Evolutionary conservation across 1,284 basidiomycete species (phyloP).

Genomic region (Rhodotorula sp.): DNA sequence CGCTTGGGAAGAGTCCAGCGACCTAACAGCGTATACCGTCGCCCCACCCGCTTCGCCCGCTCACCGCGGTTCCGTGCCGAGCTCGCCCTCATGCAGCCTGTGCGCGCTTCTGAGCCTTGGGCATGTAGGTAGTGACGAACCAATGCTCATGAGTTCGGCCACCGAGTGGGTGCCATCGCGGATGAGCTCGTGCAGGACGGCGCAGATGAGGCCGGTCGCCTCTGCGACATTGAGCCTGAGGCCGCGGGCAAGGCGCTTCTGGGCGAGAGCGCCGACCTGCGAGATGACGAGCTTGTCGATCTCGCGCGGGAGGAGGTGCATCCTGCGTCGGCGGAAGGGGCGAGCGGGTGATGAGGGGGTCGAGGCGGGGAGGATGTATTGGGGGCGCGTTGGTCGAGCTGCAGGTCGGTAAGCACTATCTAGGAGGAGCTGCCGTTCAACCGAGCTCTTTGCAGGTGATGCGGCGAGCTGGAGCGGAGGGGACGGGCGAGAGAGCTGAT

Average conservation of each 20-base stretch:
- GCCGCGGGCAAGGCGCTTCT: conserved; percentile 90
- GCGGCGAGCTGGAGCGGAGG: background rate
- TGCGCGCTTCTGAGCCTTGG: too few species aligned
- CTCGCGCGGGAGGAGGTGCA: conserved; percentile 45
- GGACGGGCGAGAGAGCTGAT: background rate
- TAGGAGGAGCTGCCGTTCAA: too few species aligned
- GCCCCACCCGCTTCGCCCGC: background rate
- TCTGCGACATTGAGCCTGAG: conserved; percentile 83
- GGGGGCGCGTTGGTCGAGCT: background rate
- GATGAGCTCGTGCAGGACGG: conserved; percentile 89
- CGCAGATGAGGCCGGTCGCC: conserved; percentile 84
- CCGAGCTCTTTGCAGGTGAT: too few species aligned
- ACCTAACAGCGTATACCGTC: background rate
- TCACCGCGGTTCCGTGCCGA: rapidly evolving
- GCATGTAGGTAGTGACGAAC: conserved; percentile 7
- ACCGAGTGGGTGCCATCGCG: conserved; percentile 91
- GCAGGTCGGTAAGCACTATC: background rate
- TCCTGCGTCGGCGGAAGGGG: background rate
- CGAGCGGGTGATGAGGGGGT: background rate
- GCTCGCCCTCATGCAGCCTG: background rate
- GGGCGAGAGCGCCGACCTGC: conserved; percentile 81
- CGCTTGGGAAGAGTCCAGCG: too few species aligned
- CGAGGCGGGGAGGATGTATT: background rate
- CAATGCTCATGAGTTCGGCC: conserved; percentile 85
- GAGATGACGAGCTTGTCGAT: conserved; percentile 54